phyloP scores from a whole-genome alignment of 306 rosid species.

The Acacia melanoxylon region DNA sequence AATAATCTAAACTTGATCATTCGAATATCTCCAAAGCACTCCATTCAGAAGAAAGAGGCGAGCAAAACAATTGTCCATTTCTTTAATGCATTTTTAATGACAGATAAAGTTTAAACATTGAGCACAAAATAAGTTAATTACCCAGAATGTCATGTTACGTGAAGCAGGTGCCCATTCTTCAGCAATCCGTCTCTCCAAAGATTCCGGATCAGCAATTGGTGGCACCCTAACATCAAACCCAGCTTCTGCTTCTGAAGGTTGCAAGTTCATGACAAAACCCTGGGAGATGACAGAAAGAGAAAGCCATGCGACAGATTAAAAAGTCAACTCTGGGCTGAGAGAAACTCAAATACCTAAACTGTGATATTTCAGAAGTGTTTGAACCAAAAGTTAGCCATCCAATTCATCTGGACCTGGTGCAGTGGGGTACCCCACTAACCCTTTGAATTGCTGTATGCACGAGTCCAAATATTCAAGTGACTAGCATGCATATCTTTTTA shows the following conservation, averaged over 20 bases:
- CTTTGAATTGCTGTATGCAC: not conserved
- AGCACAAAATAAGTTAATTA: slow-evolving; percentile 31
- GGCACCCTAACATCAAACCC: slow-evolving; percentile 92
- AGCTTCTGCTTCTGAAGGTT: slow-evolving; percentile 99
- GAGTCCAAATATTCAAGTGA: not conserved
- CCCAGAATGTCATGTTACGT: slow-evolving; percentile 84
- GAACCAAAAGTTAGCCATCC: not conserved
- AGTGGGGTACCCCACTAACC: not conserved
- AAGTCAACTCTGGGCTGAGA: not conserved
- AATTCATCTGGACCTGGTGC: not conserved
- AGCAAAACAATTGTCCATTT: not conserved
- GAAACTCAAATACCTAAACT: not conserved
- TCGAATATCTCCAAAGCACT: not conserved
- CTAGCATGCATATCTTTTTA: not conserved
- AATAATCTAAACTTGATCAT: not conserved
- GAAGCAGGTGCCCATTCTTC: slow-evolving; percentile 81
- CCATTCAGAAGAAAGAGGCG: slow-evolving; percentile 10
- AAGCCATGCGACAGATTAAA: not conserved
- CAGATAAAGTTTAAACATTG: slow-evolving; percentile 19
- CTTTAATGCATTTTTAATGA: not conserved
- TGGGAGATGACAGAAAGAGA: slow-evolving; percentile 36
- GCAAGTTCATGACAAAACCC: slow-evolving; percentile 99
- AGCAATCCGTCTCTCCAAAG: slow-evolving; percentile 58
- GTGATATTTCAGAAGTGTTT: not conserved
- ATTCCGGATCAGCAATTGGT: slow-evolving; percentile 62